phyloP scores from a whole-genome alignment of 768 basidiomycete species.

The Polyporus arcularius region DNA sequence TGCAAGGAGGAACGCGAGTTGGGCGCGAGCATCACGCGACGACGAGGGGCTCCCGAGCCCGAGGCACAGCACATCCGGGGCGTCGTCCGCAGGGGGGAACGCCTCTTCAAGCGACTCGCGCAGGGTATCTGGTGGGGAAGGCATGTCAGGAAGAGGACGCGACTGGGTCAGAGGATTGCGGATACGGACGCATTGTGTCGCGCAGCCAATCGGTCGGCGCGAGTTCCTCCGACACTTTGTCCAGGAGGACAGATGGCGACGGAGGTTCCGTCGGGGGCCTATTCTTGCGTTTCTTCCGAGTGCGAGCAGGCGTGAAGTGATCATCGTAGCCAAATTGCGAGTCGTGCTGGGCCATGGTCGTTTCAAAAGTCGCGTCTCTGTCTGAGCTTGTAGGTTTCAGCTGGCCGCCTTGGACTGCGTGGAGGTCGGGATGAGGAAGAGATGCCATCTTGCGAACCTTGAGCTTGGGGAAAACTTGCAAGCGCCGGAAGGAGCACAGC shows the following conservation, averaged over 20 bases:
- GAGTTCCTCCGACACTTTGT: slow-evolving; percentile 49
- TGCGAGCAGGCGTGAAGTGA: slow-evolving; percentile 51
- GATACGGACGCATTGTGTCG: slow-evolving; percentile 42
- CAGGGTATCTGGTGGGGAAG: slow-evolving; percentile 22
- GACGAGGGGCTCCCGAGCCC: slow-evolving; percentile 72
- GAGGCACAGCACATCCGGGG: slow-evolving; percentile 56
- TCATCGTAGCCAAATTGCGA: slow-evolving; percentile 43
- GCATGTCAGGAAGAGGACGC: slow-evolving; percentile 11
- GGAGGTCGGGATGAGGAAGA: too few species aligned
- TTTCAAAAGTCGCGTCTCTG: background rate
- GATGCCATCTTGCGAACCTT: too few species aligned
- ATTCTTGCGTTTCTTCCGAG: slow-evolving; percentile 55
- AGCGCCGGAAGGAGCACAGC: too few species aligned
- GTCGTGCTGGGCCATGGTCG: background rate
- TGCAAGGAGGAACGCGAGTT: slow-evolving; percentile 66
- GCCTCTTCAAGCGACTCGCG: slow-evolving; percentile 24
- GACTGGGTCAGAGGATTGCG: slow-evolving; percentile 3
- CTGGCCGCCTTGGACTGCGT: too few species aligned
- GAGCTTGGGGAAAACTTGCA: too few species aligned
- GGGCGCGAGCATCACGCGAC: slow-evolving; percentile 63
- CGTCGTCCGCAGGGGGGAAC: slow-evolving; percentile 14
- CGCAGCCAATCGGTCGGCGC: slow-evolving; percentile 52
- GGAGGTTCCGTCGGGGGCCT: slow-evolving; percentile 34
- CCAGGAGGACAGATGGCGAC: slow-evolving; percentile 41
- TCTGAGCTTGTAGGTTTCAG: background rate